These are phyloP conservation scores for Xylariaceae sp. DNA, from an alignment of 2,329 filamentous ascomycete species.

Conservation along the genomic window DNA sequence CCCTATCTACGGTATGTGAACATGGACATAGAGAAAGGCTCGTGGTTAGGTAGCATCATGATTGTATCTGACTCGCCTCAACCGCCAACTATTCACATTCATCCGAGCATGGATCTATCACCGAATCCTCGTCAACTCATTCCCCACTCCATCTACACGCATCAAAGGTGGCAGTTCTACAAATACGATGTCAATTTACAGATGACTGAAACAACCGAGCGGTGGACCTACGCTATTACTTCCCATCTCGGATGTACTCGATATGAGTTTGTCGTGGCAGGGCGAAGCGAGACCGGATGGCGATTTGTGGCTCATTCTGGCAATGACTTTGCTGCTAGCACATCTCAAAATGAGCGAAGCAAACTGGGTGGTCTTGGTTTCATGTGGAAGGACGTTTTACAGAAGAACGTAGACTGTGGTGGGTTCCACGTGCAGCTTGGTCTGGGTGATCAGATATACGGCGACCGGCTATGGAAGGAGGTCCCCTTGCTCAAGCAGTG, in stretches of 20 bases:
- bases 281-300: conserved; percentile 86
- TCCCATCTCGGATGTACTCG: conserved; percentile 96
- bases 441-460: conserved; percentile 91
- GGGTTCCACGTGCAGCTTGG: conserved; percentile 94
- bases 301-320: conserved; percentile 93
- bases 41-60: conserved; percentile 92
- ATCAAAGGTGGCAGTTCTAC: conserved; percentile 94
- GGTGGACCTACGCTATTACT: conserved; percentile 98
- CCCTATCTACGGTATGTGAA: conserved; percentile 94
- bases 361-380: conserved; percentile 85
- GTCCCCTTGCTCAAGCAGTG: conserved; percentile 91
- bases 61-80: conserved; percentile 87
- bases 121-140: conserved; percentile 88
- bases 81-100: conserved; percentile 92
- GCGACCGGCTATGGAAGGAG: conserved; percentile 93
- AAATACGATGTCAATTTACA: conserved; percentile 86
- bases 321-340: conserved; percentile 89
- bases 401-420: conserved; percentile 94
- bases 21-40: conserved; percentile 87
- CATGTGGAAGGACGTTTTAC: conserved; percentile 99
- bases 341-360: conserved; percentile 78
- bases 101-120: conserved; percentile 83
- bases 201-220: conserved; percentile 81
- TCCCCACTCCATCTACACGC: conserved; percentile 75
- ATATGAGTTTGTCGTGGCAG: conserved; percentile 94